These are phyloP conservation scores for Zarea fungicola DNA, from an alignment of 2,329 filamentous ascomycete genomes.

Conservation along the genomic window DNA sequence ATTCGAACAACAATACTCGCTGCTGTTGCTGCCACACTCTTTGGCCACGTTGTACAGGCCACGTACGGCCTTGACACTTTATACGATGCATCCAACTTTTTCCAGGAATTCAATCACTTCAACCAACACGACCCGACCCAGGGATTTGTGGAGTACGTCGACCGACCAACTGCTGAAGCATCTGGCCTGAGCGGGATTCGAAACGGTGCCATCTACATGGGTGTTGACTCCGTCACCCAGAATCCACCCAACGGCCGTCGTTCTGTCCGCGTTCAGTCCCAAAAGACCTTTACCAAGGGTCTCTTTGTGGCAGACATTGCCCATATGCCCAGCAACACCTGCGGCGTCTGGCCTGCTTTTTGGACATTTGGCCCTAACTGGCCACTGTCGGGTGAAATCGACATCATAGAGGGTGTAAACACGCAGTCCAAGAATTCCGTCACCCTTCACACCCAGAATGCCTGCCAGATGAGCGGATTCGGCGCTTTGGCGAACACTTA, in stretches of 20 bases:
- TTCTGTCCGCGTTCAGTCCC: slow-evolving; percentile 66
- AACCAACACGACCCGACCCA: slow-evolving; percentile 60
- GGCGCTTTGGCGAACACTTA: slow-evolving; percentile 42
- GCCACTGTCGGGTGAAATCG: slow-evolving; percentile 69
- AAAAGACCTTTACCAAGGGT: slow-evolving; percentile 60
- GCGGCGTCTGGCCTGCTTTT: slow-evolving; percentile 73
- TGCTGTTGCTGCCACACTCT: slow-evolving; percentile 26
- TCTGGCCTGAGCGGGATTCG: slow-evolving; percentile 53
- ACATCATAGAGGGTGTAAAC: slow-evolving; percentile 77
- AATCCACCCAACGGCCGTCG: slow-evolving; percentile 55
- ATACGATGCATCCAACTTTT: slow-evolving; percentile 52
- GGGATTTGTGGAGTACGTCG: slow-evolving; percentile 68
- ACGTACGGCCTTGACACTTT: slow-evolving; percentile 42
- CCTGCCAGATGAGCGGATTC: slow-evolving; percentile 51
- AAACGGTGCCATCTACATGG: slow-evolving; percentile 58
- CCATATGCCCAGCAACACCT: slow-evolving; percentile 69
- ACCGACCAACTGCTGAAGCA: slow-evolving; percentile 51
- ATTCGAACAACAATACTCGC: slow-evolving; percentile 21
- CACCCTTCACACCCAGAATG: slow-evolving; percentile 61
- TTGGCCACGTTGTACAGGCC: slow-evolving; percentile 22
- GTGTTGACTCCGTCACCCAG: slow-evolving; percentile 58
- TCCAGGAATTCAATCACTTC: slow-evolving; percentile 52
- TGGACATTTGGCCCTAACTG: slow-evolving; percentile 64
- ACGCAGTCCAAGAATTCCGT: slow-evolving; percentile 52
- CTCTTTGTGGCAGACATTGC: slow-evolving; percentile 68